phyloP scores from a whole-genome alignment of 73 alveolate species.

The Breviolum minutum region DNA sequence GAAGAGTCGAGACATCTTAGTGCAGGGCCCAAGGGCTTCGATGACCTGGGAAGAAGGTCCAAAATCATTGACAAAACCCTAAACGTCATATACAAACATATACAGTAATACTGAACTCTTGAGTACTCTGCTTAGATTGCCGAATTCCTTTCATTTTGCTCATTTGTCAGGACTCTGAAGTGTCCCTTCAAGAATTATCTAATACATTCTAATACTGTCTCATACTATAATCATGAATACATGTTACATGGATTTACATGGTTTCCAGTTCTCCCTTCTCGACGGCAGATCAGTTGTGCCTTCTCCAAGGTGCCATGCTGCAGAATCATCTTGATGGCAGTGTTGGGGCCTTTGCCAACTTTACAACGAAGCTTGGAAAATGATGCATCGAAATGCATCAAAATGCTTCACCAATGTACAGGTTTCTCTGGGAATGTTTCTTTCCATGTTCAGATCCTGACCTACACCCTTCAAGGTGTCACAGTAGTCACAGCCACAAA shows the following conservation, averaged over 20 bases:
- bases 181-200: no score
- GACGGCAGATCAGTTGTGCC: slow-evolving; percentile 30
- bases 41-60: slow-evolving; percentile 19
- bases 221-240: no score
- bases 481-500: slow-evolving; percentile 98
- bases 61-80: neutral
- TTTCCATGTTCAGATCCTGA: neutral
- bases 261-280: neutral
- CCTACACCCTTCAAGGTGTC: slow-evolving; percentile 98
- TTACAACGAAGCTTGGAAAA: neutral
- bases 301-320: slow-evolving; percentile 97
- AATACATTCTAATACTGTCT: no score
- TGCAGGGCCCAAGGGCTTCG: slow-evolving; percentile 50
- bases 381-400: no score
- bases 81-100: neutral
- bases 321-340: slow-evolving; percentile 97
- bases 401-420: neutral
- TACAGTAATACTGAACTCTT: neutral
- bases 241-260: neutral
- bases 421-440: neutral
- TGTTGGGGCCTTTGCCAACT: slow-evolving; percentile 91
- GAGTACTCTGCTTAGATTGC: neutral
- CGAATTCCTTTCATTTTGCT: no score
- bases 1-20: neutral
- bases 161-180: no score